These are phyloP conservation scores for Fusarium phyllophilum DNA, from an alignment of 2,329 filamentous ascomycete genomes.

Conservation along the genomic window DNA sequence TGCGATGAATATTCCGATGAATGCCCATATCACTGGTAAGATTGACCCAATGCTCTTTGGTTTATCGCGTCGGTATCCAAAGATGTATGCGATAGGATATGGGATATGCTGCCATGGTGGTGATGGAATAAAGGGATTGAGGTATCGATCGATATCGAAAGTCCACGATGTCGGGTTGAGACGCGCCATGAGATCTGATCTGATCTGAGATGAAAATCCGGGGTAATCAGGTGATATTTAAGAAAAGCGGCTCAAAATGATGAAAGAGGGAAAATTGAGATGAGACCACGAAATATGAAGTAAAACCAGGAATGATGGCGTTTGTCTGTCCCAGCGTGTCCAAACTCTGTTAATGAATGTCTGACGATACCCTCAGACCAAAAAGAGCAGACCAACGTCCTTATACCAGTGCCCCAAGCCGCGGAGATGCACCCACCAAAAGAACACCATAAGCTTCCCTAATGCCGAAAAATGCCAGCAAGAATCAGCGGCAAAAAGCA, in stretches of 20 bases:
- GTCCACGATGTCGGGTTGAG: constrained; percentile 53
- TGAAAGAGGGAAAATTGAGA: neutral
- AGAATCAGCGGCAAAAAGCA: neutral
- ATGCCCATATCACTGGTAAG: constrained; percentile 68
- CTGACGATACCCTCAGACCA: constrained; percentile 5
- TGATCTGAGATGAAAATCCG: neutral
- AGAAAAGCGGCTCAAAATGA: neutral
- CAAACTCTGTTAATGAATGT: neutral
- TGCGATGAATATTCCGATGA: constrained; percentile 71
- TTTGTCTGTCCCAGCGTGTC: neutral
- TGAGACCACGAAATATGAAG: neutral
- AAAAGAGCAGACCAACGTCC: neutral
- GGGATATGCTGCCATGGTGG: constrained; percentile 74
- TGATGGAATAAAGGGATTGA: constrained; percentile 76
- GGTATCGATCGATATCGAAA: constrained; percentile 80
- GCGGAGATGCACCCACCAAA: constrained; percentile 40
- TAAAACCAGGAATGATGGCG: neutral
- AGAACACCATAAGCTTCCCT: neutral
- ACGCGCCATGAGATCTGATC: constrained; percentile 26
- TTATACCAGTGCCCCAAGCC: constrained; percentile 12
- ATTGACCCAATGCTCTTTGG: constrained; percentile 63
- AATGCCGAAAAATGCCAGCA: neutral
- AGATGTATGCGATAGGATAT: constrained; percentile 70
- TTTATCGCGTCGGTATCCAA: constrained; percentile 67
- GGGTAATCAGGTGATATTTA: constrained; percentile 5